Evolutionary conservation across 2,329 filamentous ascomycete genomes (phyloP).

Genomic region (Fusarium solani-melongenae): DNA sequence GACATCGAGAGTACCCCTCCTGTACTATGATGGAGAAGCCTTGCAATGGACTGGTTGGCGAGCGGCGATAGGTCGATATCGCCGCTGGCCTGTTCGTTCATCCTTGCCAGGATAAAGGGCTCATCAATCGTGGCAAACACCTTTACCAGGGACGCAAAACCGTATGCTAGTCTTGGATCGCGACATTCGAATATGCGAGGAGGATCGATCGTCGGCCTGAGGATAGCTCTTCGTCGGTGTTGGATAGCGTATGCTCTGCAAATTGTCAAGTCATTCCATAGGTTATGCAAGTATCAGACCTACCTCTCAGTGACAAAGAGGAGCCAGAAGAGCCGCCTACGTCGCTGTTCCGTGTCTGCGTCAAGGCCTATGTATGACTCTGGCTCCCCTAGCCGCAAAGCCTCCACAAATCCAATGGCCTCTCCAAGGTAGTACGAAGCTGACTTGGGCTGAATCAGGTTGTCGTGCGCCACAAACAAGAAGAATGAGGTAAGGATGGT

Average conservation of each 20-base stretch:
- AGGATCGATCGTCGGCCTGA: conserved; percentile 28
- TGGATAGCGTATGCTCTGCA: conserved; percentile 36
- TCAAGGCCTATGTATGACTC: conserved; percentile 21
- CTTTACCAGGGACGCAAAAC: conserved; percentile 30
- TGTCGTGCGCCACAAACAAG: conserved; percentile 33
- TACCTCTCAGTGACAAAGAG: conserved; percentile 38
- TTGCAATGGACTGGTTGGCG: neutral
- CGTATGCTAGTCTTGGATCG: conserved; percentile 33
- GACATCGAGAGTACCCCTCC: neutral
- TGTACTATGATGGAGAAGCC: neutral
- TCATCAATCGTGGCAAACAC: conserved; percentile 33
- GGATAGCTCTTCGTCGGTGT: conserved; percentile 21
- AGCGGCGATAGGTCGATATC: neutral
- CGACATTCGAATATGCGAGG: conserved; percentile 33
- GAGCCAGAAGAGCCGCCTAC: conserved; percentile 36
- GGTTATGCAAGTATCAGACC: neutral
- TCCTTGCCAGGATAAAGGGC: conserved; percentile 6
- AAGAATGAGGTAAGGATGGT: conserved; percentile 39
- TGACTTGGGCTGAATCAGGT: conserved; percentile 17
- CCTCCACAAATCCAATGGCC: conserved; percentile 35
- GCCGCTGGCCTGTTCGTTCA: neutral
- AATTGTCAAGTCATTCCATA: neutral
- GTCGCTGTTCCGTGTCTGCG: conserved; percentile 17
- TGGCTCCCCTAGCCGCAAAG: conserved; percentile 25
- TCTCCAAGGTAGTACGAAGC: conserved; percentile 38